Evolutionary conservation across 2,329 filamentous ascomycete species (phyloP).

Genomic region (Pseudogymnoascus sp.): DNA sequence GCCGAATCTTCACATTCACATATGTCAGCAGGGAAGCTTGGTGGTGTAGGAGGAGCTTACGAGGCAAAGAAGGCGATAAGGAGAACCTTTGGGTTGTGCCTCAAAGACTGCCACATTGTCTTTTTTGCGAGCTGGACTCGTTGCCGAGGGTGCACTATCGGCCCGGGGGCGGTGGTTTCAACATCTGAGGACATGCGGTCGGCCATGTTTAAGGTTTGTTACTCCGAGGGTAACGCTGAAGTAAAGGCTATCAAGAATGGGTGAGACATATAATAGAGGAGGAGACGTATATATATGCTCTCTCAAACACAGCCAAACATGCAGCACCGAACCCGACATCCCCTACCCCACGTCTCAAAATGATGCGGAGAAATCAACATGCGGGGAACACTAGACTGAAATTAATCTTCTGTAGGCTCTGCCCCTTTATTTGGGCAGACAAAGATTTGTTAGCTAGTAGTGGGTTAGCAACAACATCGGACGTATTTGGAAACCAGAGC

Average conservation of each 20-base stretch:
- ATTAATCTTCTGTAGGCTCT: background rate
- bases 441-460: background rate
- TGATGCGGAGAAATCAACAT: background rate
- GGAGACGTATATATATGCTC: background rate
- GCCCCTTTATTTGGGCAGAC: background rate
- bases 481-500: background rate
- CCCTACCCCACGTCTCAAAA: background rate
- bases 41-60: conserved; percentile 24
- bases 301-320: background rate
- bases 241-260: background rate
- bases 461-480: background rate
- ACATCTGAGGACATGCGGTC: background rate
- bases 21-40: background rate
- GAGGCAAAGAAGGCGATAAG: conserved; percentile 38
- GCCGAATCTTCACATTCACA: conserved; percentile 35
- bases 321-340: background rate
- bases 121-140: conserved; percentile 15
- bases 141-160: background rate
- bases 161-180: background rate
- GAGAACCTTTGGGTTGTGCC: conserved; percentile 34
- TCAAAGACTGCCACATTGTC: conserved; percentile 29
- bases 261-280: background rate
- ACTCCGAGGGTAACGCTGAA: background rate
- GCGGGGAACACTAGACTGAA: background rate
- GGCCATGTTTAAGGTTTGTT: background rate